Evolutionary conservation across 2,329 filamentous ascomycete genomes (phyloP), one percentile per base, ranked within the genome.

Genomic region (Ambrosiella cleistominuta): DNA sequence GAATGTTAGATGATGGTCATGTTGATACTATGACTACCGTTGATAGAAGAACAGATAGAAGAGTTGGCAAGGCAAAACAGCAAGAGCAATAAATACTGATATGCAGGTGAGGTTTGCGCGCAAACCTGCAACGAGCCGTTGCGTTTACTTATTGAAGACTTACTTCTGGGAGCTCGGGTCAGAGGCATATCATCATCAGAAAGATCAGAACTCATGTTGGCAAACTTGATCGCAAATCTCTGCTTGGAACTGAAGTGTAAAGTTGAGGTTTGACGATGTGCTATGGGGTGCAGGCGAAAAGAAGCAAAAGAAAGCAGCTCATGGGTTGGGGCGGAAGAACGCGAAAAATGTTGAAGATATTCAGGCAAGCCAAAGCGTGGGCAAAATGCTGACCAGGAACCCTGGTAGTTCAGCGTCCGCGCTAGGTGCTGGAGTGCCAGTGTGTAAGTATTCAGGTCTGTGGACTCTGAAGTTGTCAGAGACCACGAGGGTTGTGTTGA

Each of bases 141-240:
- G 15, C 35, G 51, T 11, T 19, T 19, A 38, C n/a, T 36, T 38
- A 36, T 37, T 36, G 51, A 13, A 37, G 27, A 79, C 86, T 80
- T 74, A 91, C 87, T 72, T 65, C 80, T 60, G 56, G 59, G 59
- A 49, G 59, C 59, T 56, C 60, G 80, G 63, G 85, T 79, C 65
- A 95, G 79, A 70, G 89, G 89, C 73, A 78, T 79, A 70, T 94
- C 88, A 67, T 94, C 88, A 66, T 91, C 88, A 37, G 88, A 93
- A 36, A 60, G 59, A 58, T 59, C 62, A 19, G 62, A 63, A 47
- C 62, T 63, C 62, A 63, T 63, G 58, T 61, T 63, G 62, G 64
- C 63, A 63, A 60, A 17, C 17, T 19, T 47, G 49, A 51, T n/a
- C 5, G 6, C 40, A 12, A 15, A 17, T 6, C 3, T 27, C 19